Conservation (phyloP, 1,139 yeast species). For the Suhomyces ambrosiae region DNA sequence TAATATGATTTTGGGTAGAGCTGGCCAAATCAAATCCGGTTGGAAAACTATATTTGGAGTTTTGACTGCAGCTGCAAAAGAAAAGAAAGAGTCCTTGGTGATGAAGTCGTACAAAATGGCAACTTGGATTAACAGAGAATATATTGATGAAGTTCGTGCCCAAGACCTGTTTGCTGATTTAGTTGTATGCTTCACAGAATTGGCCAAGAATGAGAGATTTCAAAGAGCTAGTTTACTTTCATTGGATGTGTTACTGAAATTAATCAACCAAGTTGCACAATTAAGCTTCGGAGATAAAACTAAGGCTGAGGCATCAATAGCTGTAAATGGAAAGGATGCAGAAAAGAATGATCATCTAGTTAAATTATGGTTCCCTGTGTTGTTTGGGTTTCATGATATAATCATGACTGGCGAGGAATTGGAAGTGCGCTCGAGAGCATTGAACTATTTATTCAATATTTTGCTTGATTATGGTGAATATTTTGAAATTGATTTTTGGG, state of each 20-base stretch:
- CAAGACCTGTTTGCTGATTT: constrained; percentile 78
- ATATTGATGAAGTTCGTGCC: constrained; percentile 61
- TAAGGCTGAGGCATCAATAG: constrained; percentile 16
- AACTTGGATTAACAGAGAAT: constrained; percentile 61
- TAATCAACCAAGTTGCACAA: constrained; percentile 62
- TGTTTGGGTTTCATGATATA: constrained; percentile 81
- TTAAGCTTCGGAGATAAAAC: constrained; percentile 27
- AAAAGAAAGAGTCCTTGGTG: constrained; percentile 59
- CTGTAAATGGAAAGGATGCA: constrained; percentile 12
- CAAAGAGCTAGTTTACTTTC: constrained; percentile 83
- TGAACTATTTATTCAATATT: constrained; percentile 79
- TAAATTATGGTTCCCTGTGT: constrained; percentile 77
- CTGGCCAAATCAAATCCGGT: constrained; percentile 80
- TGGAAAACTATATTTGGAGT: constrained; percentile 91
- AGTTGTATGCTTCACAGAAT: constrained; percentile 74
- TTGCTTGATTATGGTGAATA: constrained; percentile 76
- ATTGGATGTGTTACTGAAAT: constrained; percentile 68
- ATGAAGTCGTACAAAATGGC: constrained; percentile 64
- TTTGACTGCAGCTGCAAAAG: constrained; percentile 64
- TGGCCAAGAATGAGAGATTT: constrained; percentile 81
- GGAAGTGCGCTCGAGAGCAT: constrained; percentile 89
- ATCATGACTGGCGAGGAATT: constrained; percentile 93
- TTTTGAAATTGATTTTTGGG: constrained; percentile 81
- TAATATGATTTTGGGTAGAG: constrained; percentile 81
- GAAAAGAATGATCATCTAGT: constrained; percentile 41